These are phyloP conservation scores for Fusarium torreyae DNA, from an alignment of 2,329 filamentous ascomycete genomes.

Conservation along the genomic window DNA sequence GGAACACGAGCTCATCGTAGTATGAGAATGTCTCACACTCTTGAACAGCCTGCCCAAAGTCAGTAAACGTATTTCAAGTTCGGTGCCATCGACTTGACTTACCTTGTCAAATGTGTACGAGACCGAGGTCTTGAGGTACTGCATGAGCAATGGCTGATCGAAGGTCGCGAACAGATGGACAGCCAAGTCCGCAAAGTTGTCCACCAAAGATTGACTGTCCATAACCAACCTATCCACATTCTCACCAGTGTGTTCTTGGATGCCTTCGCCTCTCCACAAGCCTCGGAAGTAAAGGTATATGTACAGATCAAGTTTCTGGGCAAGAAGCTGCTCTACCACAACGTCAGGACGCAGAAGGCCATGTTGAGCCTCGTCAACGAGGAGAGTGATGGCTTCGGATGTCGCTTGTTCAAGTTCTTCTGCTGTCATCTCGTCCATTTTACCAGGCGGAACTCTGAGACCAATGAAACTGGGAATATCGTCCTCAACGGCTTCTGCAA, in stretches of 20 bases:
- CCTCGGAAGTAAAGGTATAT: constrained; percentile 93
- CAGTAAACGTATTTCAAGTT: constrained; percentile 13
- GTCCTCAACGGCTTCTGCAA: constrained; percentile 90
- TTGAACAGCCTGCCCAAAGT: constrained; percentile 68
- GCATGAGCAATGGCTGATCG: constrained; percentile 84
- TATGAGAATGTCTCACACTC: constrained; percentile 87
- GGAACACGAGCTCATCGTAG: constrained; percentile 93
- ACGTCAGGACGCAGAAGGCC: constrained; percentile 84
- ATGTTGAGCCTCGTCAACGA: constrained; percentile 92
- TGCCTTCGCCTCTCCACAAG: constrained; percentile 84
- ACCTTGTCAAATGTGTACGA: constrained; percentile 89
- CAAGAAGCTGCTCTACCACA: constrained; percentile 84
- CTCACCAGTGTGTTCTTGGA: constrained; percentile 68
- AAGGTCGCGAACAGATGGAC: constrained; percentile 89
- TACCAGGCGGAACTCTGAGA: constrained; percentile 83
- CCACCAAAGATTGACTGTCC: constrained; percentile 79
- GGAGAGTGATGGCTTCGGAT: constrained; percentile 84
- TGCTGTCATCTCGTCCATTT: constrained; percentile 74
- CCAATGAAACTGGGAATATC: constrained; percentile 92
- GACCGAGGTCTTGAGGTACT: constrained; percentile 87
- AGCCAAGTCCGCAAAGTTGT: constrained; percentile 88
- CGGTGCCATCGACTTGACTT: constrained; percentile 5
- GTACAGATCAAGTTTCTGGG: constrained; percentile 78
- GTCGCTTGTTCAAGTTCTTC: constrained; percentile 84
- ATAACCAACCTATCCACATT: constrained; percentile 70